Evolutionary conservation across 2,329 filamentous ascomycete genomes (phyloP).

Genomic region (Cladosporium sp.): DNA sequence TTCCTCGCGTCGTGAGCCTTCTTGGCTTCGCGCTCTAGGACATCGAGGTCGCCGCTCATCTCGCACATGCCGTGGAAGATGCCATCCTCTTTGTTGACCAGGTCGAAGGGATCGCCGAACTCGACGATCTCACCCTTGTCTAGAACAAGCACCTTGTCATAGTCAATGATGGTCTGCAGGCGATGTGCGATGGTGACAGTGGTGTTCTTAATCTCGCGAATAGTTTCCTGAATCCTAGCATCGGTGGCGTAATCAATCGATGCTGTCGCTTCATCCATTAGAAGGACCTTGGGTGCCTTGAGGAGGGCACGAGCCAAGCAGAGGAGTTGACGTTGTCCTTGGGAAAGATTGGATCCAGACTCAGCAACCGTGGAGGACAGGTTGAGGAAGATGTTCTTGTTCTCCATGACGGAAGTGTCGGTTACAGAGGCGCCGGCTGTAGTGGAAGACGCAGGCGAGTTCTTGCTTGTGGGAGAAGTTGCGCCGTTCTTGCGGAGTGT

Average conservation of each 20-base stretch:
- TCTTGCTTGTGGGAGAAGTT: constrained; percentile 23
- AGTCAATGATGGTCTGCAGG: constrained; percentile 94
- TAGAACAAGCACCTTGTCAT: constrained; percentile 92
- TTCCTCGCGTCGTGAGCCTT: constrained; percentile 42
- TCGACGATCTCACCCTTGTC: constrained; percentile 86
- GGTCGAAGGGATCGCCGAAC: constrained; percentile 81
- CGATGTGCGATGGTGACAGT: constrained; percentile 96
- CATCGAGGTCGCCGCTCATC: constrained; percentile 61
- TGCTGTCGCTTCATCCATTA: constrained; percentile 98
- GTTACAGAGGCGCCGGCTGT: constrained; percentile 28
- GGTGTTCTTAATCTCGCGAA: constrained; percentile 84
- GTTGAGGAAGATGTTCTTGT: constrained; percentile 93
- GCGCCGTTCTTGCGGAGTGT: constrained; percentile 14
- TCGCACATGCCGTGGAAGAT: constrained; percentile 66
- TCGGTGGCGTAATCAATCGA: constrained; percentile 97
- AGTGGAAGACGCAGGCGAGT: constrained; percentile 23
- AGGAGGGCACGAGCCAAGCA: constrained; percentile 91
- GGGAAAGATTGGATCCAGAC: constrained; percentile 89
- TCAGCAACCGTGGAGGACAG: constrained; percentile 79
- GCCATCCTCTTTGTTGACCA: constrained; percentile 68
- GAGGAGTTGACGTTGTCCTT: constrained; percentile 90
- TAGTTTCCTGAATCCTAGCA: constrained; percentile 91
- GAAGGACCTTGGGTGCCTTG: constrained; percentile 84
- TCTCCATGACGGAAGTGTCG: constrained; percentile 53
- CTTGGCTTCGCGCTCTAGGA: constrained; percentile 53